Conservation (phyloP, 805 yeast species). For the Nakazawaea peltata region DNA sequence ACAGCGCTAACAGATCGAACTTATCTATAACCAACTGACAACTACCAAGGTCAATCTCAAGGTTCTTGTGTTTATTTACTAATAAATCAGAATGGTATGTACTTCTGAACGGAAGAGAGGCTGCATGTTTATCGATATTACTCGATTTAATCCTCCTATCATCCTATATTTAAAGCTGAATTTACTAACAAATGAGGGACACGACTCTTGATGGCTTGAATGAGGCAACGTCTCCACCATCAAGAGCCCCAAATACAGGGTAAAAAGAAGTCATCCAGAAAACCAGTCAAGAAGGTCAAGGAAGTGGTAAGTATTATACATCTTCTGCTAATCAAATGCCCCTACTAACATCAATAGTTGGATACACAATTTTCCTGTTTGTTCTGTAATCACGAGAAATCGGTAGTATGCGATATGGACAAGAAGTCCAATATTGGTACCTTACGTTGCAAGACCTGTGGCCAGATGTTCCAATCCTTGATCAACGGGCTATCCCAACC, state of each 20-base stretch:
- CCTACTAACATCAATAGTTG: conserved; percentile 24
- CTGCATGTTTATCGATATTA: no score
- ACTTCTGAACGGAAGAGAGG: no score
- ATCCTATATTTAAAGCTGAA: no score
- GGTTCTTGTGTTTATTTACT: no score
- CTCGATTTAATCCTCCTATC: no score
- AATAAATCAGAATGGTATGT: conserved; percentile 1
- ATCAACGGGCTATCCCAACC: conserved; percentile 83
- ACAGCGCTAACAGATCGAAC: no score
- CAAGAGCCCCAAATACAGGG: conserved; percentile 31
- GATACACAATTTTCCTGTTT: conserved; percentile 84
- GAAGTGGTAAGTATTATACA: conserved; percentile 30
- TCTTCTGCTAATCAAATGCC: no score
- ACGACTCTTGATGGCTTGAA: no score
- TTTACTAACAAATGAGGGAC: no score
- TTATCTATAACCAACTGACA: no score
- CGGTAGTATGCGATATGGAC: conserved; percentile 83
- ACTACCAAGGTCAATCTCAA: no score
- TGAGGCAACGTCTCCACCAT: not conserved
- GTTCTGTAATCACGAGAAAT: conserved; percentile 92
- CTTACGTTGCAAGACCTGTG: conserved; percentile 85
- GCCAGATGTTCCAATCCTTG: conserved; percentile 85
- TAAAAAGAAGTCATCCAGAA: conserved; percentile 78
- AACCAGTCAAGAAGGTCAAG: conserved; percentile 71
- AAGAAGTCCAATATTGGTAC: conserved; percentile 81